A percentile compares a stretch with the other conserved stretches of the same genome.
These are phyloP conservation scores for Castanea mollissima DNA, from an alignment of 306 rosid genomes.

Conservation along the genomic window DNA sequence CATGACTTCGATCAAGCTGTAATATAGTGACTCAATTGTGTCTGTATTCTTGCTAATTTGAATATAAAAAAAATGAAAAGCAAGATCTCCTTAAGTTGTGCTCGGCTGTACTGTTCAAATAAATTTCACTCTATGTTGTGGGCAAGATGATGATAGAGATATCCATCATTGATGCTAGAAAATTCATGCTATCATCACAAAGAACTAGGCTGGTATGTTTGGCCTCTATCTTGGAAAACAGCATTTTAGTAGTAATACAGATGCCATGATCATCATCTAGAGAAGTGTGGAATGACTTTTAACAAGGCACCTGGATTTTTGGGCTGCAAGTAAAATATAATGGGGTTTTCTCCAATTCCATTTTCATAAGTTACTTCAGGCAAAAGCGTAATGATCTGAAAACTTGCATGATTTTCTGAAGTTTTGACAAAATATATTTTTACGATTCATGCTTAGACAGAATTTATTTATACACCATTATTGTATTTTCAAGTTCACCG, in stretches of 20 bases:
- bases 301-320: background rate
- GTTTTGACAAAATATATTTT: background rate
- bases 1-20: constrained; percentile 11
- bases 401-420: background rate
- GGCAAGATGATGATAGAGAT: background rate
- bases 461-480: background rate
- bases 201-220: background rate
- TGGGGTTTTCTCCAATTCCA: background rate
- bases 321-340: background rate
- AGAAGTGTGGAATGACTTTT: background rate
- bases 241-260: background rate
- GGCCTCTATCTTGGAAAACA: background rate
- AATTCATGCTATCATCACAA: background rate
- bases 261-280: background rate
- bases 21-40: background rate
- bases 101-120: background rate
- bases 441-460: background rate
- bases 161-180: background rate
- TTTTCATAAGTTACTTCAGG: background rate
- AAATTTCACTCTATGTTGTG: background rate
- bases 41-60: background rate
- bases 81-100: background rate
- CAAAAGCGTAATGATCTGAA: background rate
- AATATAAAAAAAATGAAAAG: background rate
- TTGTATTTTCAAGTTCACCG: background rate